These are phyloP conservation scores for Backusella liffmaniae DNA, from an alignment of 192 early-diverging fungal genomes.

Conservation along the genomic window DNA sequence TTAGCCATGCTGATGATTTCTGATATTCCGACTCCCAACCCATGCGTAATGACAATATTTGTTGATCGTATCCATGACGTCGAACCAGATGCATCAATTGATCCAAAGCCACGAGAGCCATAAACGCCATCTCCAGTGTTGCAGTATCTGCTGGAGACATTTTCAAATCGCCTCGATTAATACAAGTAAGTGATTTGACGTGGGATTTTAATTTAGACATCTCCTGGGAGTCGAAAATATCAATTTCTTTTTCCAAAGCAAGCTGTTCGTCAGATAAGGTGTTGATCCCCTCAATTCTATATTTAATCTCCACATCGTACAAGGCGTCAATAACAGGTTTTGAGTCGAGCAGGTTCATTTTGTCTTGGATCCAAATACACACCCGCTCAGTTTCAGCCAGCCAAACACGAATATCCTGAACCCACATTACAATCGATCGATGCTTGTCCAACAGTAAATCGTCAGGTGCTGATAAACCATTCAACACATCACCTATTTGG, in stretches of 20 bases:
- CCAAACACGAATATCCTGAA: conserved; percentile 39
- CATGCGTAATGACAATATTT: conserved; percentile 31
- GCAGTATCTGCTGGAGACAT: conserved; percentile 44
- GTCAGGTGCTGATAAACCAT: neutral
- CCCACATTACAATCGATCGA: conserved; percentile 26
- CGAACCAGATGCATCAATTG: conserved; percentile 34
- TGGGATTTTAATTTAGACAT: conserved; percentile 40
- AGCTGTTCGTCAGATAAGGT: conserved; percentile 28
- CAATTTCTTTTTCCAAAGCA: conserved; percentile 34
- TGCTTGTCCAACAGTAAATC: conserved; percentile 16
- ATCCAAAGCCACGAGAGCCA: conserved; percentile 38
- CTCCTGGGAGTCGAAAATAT: conserved; percentile 38
- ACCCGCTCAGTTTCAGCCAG: conserved; percentile 42
- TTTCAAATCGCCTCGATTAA: neutral
- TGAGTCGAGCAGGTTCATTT: conserved; percentile 27
- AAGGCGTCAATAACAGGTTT: conserved; percentile 27
- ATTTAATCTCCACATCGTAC: conserved; percentile 8
- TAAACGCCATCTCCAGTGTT: conserved; percentile 43
- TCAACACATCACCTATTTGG: neutral
- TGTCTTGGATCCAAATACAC: conserved; percentile 34
- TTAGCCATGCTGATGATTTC: conserved; percentile 26
- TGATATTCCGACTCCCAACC: conserved; percentile 37
- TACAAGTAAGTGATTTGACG: conserved; percentile 38
- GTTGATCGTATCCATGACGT: conserved; percentile 30
- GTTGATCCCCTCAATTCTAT: conserved; percentile 27